Percentiles rank a stretch among this genome's conserved stretches.
phyloP scores from a whole-genome alignment of 106 monocot genomes.

The Gastrodia elata region DNA sequence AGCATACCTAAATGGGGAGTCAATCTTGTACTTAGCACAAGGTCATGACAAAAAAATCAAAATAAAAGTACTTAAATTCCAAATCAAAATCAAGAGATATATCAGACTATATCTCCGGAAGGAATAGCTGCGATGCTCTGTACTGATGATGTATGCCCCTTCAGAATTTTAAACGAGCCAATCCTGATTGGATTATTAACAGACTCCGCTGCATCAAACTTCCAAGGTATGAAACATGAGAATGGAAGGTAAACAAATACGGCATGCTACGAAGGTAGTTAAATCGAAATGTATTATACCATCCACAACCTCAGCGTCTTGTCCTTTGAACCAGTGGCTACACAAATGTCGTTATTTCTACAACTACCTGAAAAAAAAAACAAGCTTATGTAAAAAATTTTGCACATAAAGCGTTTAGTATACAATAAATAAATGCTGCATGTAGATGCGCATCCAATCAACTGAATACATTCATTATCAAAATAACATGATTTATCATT shows the following conservation, averaged over 20 bases:
- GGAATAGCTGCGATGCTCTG: conserved; percentile 53
- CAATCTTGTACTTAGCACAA: neutral
- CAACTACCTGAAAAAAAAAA: conserved; percentile 20
- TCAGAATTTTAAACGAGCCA: conserved; percentile 53
- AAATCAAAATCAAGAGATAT: neutral
- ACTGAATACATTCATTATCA: neutral
- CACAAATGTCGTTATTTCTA: conserved; percentile 18
- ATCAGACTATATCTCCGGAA: conserved; percentile 52
- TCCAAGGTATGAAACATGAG: conserved; percentile 12
- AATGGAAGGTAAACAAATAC: neutral
- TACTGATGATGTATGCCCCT: conserved; percentile 64
- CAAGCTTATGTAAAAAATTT: neutral
- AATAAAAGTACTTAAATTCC: neutral
- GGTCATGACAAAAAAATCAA: neutral
- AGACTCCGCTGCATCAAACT: conserved; percentile 38
- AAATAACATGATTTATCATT: neutral
- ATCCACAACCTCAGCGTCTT: conserved; percentile 72
- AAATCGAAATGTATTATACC: conserved; percentile 20
- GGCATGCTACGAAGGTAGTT: neutral
- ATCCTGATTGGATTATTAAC: conserved; percentile 29
- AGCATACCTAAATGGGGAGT: conserved; percentile 59
- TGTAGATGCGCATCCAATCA: neutral
- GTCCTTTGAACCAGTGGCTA: conserved; percentile 91
- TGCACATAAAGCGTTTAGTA: neutral
- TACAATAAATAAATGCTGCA: neutral